Evolutionary conservation across 345 rosid species (phyloP).

Genomic region (Gossypium ekmanianum): DNA sequence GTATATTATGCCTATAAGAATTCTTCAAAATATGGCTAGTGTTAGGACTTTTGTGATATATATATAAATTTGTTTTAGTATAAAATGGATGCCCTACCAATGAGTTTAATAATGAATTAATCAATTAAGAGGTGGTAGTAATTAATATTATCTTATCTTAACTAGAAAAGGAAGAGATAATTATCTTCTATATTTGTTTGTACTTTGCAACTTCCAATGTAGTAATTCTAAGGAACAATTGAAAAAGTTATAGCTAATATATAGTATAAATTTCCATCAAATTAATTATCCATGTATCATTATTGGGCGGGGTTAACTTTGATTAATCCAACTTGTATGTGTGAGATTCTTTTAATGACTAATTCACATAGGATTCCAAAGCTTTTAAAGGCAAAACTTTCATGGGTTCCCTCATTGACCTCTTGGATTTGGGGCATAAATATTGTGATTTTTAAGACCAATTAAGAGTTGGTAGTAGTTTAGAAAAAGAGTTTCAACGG

Average conservation of each 20-base stretch:
- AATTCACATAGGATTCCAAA: constrained; percentile 60
- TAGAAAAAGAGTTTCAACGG: no score
- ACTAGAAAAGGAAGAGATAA: constrained; percentile 12
- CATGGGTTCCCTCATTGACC: constrained; percentile 51
- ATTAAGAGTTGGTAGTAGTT: no score
- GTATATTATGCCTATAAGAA: no score
- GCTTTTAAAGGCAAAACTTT: constrained; percentile 36
- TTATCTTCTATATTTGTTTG: not conserved
- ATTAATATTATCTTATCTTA: constrained; percentile 1
- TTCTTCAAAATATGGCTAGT: no score
- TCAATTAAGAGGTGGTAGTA: not conserved
- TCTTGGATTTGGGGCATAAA: constrained; percentile 27
- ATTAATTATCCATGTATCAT: not conserved
- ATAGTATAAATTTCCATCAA: not conserved
- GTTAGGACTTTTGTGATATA: no score
- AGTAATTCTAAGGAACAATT: not conserved
- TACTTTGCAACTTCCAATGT: constrained; percentile 2
- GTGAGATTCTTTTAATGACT: not conserved
- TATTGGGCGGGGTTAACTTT: not conserved
- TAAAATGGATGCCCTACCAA: not conserved
- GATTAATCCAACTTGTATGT: not conserved
- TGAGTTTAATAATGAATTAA: not conserved
- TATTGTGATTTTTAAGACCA: no score
- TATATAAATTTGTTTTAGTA: no score
- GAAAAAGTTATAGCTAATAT: not conserved